Evolutionary conservation across 805 yeast genomes (phyloP).

Genomic region (Wickerhamiella hasegawae): DNA sequence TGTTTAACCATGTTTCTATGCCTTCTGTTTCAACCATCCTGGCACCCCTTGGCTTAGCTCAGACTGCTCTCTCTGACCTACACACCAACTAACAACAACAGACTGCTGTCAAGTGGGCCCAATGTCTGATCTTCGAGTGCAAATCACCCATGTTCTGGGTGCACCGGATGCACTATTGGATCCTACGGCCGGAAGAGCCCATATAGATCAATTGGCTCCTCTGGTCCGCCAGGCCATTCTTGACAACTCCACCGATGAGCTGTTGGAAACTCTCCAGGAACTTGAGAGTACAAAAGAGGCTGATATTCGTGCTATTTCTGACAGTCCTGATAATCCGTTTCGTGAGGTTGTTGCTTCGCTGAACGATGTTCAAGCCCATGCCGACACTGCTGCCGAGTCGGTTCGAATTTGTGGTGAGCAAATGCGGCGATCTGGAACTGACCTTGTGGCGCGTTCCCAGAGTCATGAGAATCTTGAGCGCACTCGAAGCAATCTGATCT

Average conservation of each 20-base stretch:
- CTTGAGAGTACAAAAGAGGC: slow-evolving; percentile 44
- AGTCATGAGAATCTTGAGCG: slow-evolving; percentile 5
- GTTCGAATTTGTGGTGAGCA: slow-evolving; percentile 39
- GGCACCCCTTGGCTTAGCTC: too few species aligned
- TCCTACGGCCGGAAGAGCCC: too few species aligned
- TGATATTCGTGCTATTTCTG: slow-evolving; percentile 47
- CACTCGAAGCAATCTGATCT: slow-evolving; percentile 43
- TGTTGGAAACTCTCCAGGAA: slow-evolving; percentile 38
- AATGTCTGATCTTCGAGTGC: too few species aligned
- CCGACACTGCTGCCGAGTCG: slow-evolving; percentile 40
- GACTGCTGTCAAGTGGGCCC: too few species aligned
- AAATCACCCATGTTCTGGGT: too few species aligned
- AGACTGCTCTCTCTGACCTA: too few species aligned
- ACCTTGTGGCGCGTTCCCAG: slow-evolving; percentile 30
- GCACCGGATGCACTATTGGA: too few species aligned
- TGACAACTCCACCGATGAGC: slow-evolving; percentile 35
- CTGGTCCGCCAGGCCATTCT: slow-evolving; percentile 48
- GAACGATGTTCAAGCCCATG: slow-evolving; percentile 39
- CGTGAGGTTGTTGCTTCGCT: slow-evolving; percentile 41
- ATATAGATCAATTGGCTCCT: slow-evolving; percentile 67
- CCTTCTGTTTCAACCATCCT: too few species aligned
- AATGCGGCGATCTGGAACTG: slow-evolving; percentile 48
- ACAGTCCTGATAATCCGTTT: slow-evolving; percentile 38
- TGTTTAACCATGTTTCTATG: too few species aligned
- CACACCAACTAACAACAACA: too few species aligned